A percentile compares a stretch with the other conserved stretches of the same genome.
These are phyloP conservation scores for Panellus pusillus DNA, from an alignment of 768 basidiomycete species.

Conservation along the genomic window DNA sequence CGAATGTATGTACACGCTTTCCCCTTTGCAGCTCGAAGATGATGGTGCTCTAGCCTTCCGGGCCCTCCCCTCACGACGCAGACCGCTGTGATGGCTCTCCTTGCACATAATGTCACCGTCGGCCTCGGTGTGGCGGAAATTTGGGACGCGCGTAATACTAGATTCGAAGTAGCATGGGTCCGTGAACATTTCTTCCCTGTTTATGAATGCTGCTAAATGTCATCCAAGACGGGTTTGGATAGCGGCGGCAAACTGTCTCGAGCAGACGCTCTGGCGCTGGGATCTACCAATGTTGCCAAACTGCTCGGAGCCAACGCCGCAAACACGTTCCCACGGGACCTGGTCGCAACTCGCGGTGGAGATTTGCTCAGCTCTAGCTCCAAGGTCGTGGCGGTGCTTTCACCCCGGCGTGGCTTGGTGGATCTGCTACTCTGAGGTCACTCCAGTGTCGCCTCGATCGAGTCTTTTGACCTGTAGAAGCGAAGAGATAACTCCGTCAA, in stretches of 20 bases:
- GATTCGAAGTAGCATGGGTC: slow-evolving; percentile 82
- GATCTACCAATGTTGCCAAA: slow-evolving; percentile 45
- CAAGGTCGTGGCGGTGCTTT: slow-evolving; percentile 56
- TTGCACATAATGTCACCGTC: slow-evolving; percentile 69
- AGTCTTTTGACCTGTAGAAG: slow-evolving; percentile 13
- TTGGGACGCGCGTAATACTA: slow-evolving; percentile 74
- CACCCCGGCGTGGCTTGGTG: slow-evolving; percentile 40
- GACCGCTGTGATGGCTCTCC: slow-evolving; percentile 56
- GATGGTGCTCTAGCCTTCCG: slow-evolving; percentile 44
- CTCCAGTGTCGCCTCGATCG: too few species aligned
- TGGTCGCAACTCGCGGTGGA: slow-evolving; percentile 12
- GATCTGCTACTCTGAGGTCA: slow-evolving; percentile 30
- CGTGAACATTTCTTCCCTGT: slow-evolving; percentile 59
- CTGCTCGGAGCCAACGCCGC: slow-evolving; percentile 30
- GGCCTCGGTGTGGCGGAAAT: slow-evolving; percentile 63
- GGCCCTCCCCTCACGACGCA: slow-evolving; percentile 71
- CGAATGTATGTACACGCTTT: slow-evolving; percentile 51
- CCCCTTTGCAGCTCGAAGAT: not conserved
- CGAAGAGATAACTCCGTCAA: not conserved
- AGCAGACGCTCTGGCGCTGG: slow-evolving; percentile 46
- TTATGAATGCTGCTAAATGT: slow-evolving; percentile 37
- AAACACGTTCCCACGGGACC: not conserved
- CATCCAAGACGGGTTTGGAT: slow-evolving; percentile 30
- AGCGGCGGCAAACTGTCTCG: slow-evolving; percentile 34
- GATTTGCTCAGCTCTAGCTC: slow-evolving; percentile 29